Conservation (phyloP, 805 yeast species). For the Kazachstania bromeliacearum region DNA sequence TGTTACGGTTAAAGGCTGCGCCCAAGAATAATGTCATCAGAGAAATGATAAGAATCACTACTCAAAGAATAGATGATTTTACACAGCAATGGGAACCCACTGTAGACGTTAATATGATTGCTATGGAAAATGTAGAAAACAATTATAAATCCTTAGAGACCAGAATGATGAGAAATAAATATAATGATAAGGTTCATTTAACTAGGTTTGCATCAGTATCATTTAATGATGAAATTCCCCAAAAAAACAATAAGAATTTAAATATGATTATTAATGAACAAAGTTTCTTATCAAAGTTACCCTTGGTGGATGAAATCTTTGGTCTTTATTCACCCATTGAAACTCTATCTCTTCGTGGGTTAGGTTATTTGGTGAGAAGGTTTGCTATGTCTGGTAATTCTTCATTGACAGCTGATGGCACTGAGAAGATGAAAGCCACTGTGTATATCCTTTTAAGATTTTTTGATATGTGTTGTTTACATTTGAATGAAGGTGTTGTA, state of each 20-base stretch:
- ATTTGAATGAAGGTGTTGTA: constrained; percentile 17
- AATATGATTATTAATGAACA: not conserved
- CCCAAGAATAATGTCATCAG: constrained; percentile 7
- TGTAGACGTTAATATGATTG: constrained; percentile 9
- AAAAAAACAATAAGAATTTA: not conserved
- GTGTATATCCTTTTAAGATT: constrained; percentile 21
- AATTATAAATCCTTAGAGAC: constrained; percentile 22
- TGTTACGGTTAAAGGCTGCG: constrained; percentile 11
- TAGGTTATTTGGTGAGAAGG: constrained; percentile 18
- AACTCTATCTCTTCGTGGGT: constrained; percentile 23
- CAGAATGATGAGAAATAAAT: constrained; percentile 22
- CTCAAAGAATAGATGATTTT: constrained; percentile 9
- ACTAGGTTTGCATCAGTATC: constrained; percentile 14
- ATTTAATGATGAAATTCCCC: not conserved
- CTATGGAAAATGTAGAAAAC: constrained; percentile 2
- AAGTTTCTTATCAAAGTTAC: constrained; percentile 10
- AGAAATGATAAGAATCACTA: constrained; percentile 13
- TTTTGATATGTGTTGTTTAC: constrained; percentile 21
- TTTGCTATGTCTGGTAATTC: not conserved
- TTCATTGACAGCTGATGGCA: not conserved
- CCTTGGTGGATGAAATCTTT: constrained; percentile 23
- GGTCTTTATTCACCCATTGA: constrained; percentile 24
- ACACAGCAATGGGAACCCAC: constrained; percentile 16
- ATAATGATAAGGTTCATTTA: constrained; percentile 16
- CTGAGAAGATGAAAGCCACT: constrained; percentile 20